These are phyloP conservation scores for Tephrocybe sp. DNA, from an alignment of 768 basidiomycete species.

Conservation along the genomic window DNA sequence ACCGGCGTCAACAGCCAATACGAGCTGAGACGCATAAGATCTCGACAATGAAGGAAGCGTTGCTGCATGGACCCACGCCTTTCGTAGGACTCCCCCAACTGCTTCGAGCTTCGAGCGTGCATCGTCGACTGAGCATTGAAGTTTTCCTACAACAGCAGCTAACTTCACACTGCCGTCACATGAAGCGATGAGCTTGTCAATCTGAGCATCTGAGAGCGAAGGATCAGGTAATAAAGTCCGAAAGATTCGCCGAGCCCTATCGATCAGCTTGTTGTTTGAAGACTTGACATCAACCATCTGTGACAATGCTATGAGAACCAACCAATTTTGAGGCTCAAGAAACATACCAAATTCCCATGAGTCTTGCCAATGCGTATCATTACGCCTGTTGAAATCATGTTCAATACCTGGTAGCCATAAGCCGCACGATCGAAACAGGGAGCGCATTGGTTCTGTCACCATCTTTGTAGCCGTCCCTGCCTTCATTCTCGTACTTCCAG, in stretches of 20 bases:
- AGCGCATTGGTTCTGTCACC: conserved; percentile 16
- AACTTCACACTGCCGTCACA: conserved; percentile 30
- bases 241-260: conserved; percentile 29
- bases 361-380: conserved; percentile 34
- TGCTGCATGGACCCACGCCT: conserved; percentile 10
- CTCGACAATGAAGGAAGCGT: neutral
- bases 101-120: conserved; percentile 15
- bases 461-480: conserved; percentile 36
- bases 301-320: neutral
- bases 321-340: neutral
- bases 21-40: conserved; percentile 6
- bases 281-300: conserved; percentile 34
- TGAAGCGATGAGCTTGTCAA: conserved; percentile 25
- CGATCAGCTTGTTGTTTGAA: conserved; percentile 27
- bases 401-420: conserved; percentile 23
- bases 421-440: neutral
- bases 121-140: conserved; percentile 17
- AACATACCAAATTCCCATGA: conserved; percentile 29
- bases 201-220: conserved; percentile 20
- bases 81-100: conserved; percentile 20
- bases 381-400: conserved; percentile 33
- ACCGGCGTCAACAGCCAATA: conserved; percentile 25
- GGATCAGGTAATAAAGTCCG: conserved; percentile 21
- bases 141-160: conserved; percentile 26
- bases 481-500: conserved; percentile 34